Conservation (phyloP, 208 protist genomes). For the Leishmania tropica region DNA sequence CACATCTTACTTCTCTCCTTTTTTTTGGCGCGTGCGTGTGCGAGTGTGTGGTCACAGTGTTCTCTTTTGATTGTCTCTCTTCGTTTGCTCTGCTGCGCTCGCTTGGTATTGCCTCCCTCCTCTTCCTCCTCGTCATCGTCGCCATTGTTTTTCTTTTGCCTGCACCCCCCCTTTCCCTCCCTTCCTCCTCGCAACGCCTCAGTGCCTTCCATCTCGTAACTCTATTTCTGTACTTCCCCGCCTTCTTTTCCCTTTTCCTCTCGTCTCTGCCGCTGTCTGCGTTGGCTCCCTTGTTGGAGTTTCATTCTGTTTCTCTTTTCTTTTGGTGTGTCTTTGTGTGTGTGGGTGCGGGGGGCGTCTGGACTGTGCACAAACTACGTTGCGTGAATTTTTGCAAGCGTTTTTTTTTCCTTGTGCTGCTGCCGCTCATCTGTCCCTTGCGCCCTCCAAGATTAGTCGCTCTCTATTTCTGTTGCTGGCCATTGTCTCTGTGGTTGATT, state of each 20-base stretch:
- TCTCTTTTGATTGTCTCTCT: constrained; percentile 20
- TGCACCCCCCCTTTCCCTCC: background rate
- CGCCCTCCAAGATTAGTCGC: no score
- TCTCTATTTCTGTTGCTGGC: background rate
- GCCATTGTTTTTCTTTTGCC: background rate
- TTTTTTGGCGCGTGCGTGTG: no score
- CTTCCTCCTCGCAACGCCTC: background rate
- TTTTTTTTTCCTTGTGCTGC: background rate
- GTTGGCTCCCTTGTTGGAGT: background rate
- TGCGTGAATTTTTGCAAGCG: background rate
- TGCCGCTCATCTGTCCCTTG: background rate
- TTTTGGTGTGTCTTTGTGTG: constrained; percentile 15
- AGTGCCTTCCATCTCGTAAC: background rate
- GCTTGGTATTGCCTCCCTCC: background rate
- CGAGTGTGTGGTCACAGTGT: background rate
- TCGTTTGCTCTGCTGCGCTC: constrained; percentile 9
- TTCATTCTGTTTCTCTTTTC: constrained; percentile 10
- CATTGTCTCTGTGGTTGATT: background rate
- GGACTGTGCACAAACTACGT: background rate
- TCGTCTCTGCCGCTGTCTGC: background rate
- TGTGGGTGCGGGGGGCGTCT: background rate
- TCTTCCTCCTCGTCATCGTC: background rate
- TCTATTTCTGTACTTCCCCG: background rate
- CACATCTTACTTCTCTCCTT: no score
- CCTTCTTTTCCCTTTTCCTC: background rate